Conservation (phyloP, 768 basidiomycete genomes). For the Tricholoma terreum region DNA sequence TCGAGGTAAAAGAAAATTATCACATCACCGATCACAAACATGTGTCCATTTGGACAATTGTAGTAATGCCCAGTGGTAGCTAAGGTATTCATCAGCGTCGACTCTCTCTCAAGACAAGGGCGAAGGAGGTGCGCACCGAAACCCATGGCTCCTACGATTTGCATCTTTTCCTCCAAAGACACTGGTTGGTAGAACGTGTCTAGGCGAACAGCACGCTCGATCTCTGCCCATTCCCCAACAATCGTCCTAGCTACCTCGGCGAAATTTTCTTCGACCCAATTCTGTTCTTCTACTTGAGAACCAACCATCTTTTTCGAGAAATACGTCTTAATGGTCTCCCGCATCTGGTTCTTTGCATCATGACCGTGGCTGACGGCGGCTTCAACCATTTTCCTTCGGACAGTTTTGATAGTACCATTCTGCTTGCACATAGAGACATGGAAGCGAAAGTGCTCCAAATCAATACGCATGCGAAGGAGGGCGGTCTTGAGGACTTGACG, state of each 20-base stretch:
- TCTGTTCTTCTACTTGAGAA: constrained; percentile 21
- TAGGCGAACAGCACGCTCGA: constrained; percentile 36
- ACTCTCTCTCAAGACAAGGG: too few relatives aligned
- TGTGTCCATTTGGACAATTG: constrained; percentile 57
- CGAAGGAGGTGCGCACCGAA: constrained; percentile 36
- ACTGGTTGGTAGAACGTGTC: constrained; percentile 51
- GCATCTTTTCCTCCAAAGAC: constrained; percentile 50
- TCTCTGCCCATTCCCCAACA: constrained; percentile 42
- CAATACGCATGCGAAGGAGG: constrained; percentile 41
- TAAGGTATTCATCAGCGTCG: constrained; percentile 11
- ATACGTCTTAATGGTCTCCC: constrained; percentile 14
- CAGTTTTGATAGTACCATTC: constrained; percentile 20
- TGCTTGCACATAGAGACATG: constrained; percentile 34
- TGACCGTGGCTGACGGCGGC: constrained; percentile 12
- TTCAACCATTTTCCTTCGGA: constrained; percentile 22
- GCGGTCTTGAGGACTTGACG: constrained; percentile 49
- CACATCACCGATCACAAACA: constrained; percentile 58
- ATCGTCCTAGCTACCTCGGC: constrained; percentile 32
- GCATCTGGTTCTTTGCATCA: constrained; percentile 6
- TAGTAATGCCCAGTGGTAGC: constrained; percentile 45
- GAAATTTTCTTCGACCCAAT: constrained; percentile 48
- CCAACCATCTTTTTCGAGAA: constrained; percentile 7
- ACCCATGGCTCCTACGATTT: constrained; percentile 46
- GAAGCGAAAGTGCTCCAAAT: constrained; percentile 51
- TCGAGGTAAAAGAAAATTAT: constrained; percentile 7